Percentiles rank a stretch among this genome's conserved stretches.
phyloP scores from a whole-genome alignment of 352 stramenopile species.

The Globisporangium emineosum region DNA sequence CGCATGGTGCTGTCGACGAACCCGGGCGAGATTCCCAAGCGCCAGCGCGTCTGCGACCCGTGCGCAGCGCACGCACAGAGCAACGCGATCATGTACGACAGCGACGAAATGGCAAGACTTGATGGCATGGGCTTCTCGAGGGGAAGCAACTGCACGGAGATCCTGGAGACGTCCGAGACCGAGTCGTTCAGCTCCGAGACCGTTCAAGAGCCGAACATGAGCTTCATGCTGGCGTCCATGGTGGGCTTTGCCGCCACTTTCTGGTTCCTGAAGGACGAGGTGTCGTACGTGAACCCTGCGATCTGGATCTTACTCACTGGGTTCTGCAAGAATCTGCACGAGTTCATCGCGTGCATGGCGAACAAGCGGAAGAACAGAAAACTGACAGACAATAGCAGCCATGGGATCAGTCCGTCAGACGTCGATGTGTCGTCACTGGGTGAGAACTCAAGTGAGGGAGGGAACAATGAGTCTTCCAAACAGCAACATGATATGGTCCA shows the following conservation, averaged over 20 bases:
- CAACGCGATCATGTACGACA: conserved; percentile 59
- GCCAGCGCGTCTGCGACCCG: conserved; percentile 71
- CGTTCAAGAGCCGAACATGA: conserved; percentile 26
- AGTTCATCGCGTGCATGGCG: conserved; percentile 38
- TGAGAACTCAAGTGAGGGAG: conserved; percentile 3
- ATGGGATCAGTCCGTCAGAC: conserved; percentile 22
- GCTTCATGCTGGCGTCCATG: conserved; percentile 56
- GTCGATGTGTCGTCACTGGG: conserved; percentile 7
- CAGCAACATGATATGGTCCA: conserved; percentile 37
- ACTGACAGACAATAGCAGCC: neutral
- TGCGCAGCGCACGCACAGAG: conserved; percentile 62
- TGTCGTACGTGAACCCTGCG: conserved; percentile 63
- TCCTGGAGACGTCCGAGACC: conserved; percentile 8
- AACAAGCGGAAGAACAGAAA: conserved; percentile 20
- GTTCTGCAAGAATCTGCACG: conserved; percentile 71
- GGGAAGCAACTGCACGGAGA: neutral
- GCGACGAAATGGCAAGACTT: conserved; percentile 27
- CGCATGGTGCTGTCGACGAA: conserved; percentile 77
- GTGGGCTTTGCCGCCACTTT: conserved; percentile 63
- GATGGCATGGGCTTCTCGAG: conserved; percentile 14
- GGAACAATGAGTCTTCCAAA: conserved; percentile 11
- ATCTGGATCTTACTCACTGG: conserved; percentile 73
- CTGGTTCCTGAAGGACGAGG: conserved; percentile 81
- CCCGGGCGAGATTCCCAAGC: conserved; percentile 56
- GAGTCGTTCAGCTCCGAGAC: neutral